A percentile compares a stretch with the other conserved stretches of the same genome.
Conservation (phyloP, 768 basidiomycete species). For the Mycena kentingensis region DNA sequence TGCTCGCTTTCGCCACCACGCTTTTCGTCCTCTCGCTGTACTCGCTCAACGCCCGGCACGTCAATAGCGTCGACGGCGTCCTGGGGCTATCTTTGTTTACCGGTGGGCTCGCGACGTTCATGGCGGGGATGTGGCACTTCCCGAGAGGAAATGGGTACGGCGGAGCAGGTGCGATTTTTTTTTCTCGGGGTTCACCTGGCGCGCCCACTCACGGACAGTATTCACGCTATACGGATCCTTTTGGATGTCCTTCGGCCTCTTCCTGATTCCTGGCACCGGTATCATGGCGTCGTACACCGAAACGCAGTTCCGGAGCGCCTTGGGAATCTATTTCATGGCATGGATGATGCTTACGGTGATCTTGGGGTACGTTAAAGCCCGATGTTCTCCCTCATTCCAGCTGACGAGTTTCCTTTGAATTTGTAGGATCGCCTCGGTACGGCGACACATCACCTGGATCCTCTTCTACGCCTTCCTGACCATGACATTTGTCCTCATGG, state of each 20-base stretch:
- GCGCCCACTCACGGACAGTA: conserved; percentile 35
- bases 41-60: conserved; percentile 44
- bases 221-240: conserved; percentile 65
- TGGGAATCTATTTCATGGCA: conserved; percentile 56
- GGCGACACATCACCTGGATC: conserved; percentile 51
- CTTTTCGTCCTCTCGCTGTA: conserved; percentile 60
- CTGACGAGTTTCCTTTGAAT: neutral
- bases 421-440: conserved; percentile 48
- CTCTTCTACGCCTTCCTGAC: conserved; percentile 55
- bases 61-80: conserved; percentile 47
- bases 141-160: conserved; percentile 52
- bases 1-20: conserved; percentile 61
- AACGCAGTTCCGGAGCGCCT: conserved; percentile 41
- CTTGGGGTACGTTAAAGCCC: conserved; percentile 43
- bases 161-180: conserved; percentile 46
- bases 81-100: conserved; percentile 65
- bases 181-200: neutral
- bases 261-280: conserved; percentile 51
- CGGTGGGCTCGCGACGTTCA: conserved; percentile 65
- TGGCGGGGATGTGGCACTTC: conserved; percentile 70
- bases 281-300: conserved; percentile 41
- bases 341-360: conserved; percentile 59
- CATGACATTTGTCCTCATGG: conserved; percentile 53
- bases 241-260: conserved; percentile 61
- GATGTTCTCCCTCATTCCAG: neutral